Percentiles rank a stretch among this genome's conserved stretches.
Conservation (phyloP, 805 yeast species). For the Zygotorulaspora chibaensis region DNA sequence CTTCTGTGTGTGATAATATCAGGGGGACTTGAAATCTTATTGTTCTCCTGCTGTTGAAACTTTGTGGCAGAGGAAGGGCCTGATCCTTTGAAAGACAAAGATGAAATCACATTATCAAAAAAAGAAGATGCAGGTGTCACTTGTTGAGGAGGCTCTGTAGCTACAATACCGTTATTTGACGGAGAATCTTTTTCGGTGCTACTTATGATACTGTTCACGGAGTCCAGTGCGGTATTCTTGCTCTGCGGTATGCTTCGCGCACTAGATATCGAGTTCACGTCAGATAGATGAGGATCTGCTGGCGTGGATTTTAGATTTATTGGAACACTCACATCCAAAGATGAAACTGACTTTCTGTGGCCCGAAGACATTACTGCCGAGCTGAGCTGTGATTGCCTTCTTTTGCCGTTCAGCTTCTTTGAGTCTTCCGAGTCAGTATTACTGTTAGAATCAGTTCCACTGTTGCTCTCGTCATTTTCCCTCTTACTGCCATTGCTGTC, state of each 20-base stretch:
- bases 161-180: not conserved
- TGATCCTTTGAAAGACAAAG: constrained; percentile 17
- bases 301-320: constrained; percentile 27
- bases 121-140: constrained; percentile 13
- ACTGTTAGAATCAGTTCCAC: not conserved
- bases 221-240: constrained; percentile 17
- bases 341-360: constrained; percentile 13
- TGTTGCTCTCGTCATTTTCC: not conserved
- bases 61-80: constrained; percentile 5
- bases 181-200: constrained; percentile 9
- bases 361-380: not conserved
- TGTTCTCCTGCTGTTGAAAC: constrained; percentile 1
- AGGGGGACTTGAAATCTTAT: constrained; percentile 18
- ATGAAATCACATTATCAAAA: constrained; percentile 23
- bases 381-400: not conserved
- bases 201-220: constrained; percentile 18
- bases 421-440: not conserved
- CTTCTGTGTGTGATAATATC: constrained; percentile 32
- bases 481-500: not conserved
- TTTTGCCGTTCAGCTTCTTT: not conserved
- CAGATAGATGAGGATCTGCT: constrained; percentile 30
- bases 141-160: constrained; percentile 2
- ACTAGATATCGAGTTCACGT: constrained; percentile 22
- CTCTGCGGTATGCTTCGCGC: constrained; percentile 9
- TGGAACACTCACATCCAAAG: constrained; percentile 13